A percentile compares a stretch with the other conserved stretches of the same genome.
phyloP scores from a whole-genome alignment of 2,329 filamentous ascomycete genomes.

The Zelopaecilomyces penicillatus region DNA sequence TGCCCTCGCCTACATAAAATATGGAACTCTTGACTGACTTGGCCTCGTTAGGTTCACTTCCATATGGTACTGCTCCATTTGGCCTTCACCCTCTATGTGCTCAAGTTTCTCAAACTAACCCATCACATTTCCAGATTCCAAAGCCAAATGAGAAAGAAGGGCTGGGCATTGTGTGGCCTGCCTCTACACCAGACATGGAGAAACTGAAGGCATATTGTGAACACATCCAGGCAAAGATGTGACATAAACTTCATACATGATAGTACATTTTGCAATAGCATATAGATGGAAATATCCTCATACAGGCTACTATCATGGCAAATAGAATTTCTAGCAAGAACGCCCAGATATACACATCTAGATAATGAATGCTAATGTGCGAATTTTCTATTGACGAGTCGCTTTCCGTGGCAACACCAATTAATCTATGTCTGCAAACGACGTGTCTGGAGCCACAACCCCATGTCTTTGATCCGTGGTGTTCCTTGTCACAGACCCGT shows the following conservation, averaged over 20 bases:
- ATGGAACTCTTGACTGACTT: no score
- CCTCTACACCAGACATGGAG: conserved; percentile 69
- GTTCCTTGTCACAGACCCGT: not conserved
- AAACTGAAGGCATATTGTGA: conserved; percentile 70
- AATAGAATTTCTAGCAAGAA: no score
- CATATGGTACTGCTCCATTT: conserved; percentile 60
- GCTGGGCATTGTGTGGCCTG: conserved; percentile 71
- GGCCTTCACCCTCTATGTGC: not conserved
- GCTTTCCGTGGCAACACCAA: no score
- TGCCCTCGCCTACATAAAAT: no score
- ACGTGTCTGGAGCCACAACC: conserved; percentile 2
- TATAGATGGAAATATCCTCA: not conserved
- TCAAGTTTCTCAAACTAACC: not conserved
- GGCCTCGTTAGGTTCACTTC: conserved; percentile 70
- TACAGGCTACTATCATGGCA: not conserved
- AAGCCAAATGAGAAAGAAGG: conserved; percentile 83
- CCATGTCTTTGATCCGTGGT: not conserved
- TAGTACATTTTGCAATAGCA: conserved; percentile 29
- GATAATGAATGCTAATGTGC: no score
- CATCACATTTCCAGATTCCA: conserved; percentile 65
- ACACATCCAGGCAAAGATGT: conserved; percentile 88
- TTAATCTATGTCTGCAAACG: conserved; percentile 7
- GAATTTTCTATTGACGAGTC: no score
- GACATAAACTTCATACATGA: conserved; percentile 22
- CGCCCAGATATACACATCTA: no score